Evolutionary conservation across 2,329 filamentous ascomycete species (phyloP), one percentile per base, ranked within the genome.

Genomic region (Cladosporium sp.): DNA sequence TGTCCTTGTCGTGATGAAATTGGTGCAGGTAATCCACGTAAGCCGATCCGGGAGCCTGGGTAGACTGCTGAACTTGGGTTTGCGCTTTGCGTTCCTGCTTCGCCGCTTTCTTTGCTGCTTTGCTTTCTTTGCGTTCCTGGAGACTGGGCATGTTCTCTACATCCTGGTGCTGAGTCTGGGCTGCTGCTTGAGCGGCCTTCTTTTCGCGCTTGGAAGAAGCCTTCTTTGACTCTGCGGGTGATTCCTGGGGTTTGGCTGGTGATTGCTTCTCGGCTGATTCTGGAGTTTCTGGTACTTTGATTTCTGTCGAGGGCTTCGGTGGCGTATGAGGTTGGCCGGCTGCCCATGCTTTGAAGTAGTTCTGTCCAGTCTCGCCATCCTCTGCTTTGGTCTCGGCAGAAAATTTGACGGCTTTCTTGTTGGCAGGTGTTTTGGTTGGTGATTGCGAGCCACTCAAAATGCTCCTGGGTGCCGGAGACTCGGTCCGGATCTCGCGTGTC

Each of bases 1-100:
- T 83, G 11, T 84, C 81, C 65, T 88, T 88, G 67, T 88, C 85
- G 64, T 84, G 85, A 78, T 91, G 84, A 84, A 93, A 97, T 75
- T 89, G 87, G 56, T 84, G 84, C 53, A 97, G 85, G 76, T 97
- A 97, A 62, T 86, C 83, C 18, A 96, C 83, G 65, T 92, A 89
- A 16, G 89, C 85, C 56, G 86, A 83, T 64, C 54, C 21, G 5
- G 48, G 32, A 23, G 48, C 43, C 10, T 51, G 3, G 49, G 23
- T 11, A 8, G 43, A 58, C 56, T 46, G 32, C 43, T 61, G 43
- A 7, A 34, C 16, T 25, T 63, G 60, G 3, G 49, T n/a, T 56
- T 56, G 60, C 16, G 60, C 60, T 63, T 63, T 63, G 60, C 32
- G 60, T 25, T 53, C 32, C 28, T 63, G 60, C 60, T 63, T 63